These are phyloP conservation scores for Vitis cinerea DNA, from an alignment of 164 flowering plant genomes.

Conservation along the genomic window DNA sequence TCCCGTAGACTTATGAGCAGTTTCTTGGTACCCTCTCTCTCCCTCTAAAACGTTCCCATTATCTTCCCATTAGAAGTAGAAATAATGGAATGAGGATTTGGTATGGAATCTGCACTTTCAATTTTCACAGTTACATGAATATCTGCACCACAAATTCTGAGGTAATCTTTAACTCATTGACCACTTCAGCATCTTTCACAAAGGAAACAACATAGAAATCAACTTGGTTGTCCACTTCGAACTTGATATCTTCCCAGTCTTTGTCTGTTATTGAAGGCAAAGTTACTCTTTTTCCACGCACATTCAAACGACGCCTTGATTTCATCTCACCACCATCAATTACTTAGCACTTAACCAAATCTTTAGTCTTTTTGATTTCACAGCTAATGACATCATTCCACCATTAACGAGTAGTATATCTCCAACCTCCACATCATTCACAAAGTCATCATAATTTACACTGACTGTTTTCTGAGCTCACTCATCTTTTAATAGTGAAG, in stretches of 20 bases:
- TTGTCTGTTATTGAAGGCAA: conserved; percentile 98
- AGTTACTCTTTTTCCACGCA: conserved; percentile 94
- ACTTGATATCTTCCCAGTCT: conserved; percentile 99
- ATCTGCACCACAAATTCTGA: conserved; percentile 84
- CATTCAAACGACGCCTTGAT: conserved; percentile 94
- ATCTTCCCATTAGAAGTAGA: conserved; percentile 83
- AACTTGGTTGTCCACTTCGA: conserved; percentile 94
- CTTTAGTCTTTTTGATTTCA: conserved; percentile 77
- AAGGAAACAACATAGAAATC: conserved; percentile 99
- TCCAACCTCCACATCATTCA: conserved; percentile 91
- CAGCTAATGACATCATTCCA: conserved; percentile 96
- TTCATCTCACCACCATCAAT: conserved; percentile 96
- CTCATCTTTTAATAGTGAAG: conserved; percentile 89
- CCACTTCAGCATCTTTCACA: conserved; percentile 94
- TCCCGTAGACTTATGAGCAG: too few relatives aligned
- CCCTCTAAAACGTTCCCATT: too few relatives aligned
- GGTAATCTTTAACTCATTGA: conserved; percentile 89
- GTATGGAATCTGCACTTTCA: conserved; percentile 98
- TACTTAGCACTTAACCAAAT: conserved; percentile 77
- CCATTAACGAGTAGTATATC: conserved; percentile 94
- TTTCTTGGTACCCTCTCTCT: too few relatives aligned
- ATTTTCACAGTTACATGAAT: conserved; percentile 86
- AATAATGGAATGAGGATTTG: conserved; percentile 83
- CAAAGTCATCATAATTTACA: conserved; percentile 96
- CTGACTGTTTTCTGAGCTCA: conserved; percentile 80